Evolutionary conservation across 1,284 basidiomycete species (phyloP), one percentile per base, ranked within the genome.

Genomic region (Schizophyllum commune): DNA sequence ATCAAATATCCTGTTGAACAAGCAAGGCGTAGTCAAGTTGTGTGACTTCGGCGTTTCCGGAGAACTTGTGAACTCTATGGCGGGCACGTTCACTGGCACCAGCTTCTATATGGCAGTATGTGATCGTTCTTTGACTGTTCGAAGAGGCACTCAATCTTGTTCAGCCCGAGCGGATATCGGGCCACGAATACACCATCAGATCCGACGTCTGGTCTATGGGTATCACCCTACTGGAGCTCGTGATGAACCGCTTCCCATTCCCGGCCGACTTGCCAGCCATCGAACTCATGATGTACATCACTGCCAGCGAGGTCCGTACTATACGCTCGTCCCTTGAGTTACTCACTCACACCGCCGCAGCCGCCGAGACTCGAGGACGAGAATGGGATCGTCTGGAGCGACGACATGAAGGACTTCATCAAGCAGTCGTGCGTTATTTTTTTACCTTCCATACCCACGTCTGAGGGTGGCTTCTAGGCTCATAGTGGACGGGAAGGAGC

Each of bases 191-290:
- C 74, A 91, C 91, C 32, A 97, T 98, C 71, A 88, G 91, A 59
- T 93, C 95, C 21, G 96, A 99, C 72, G 95, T 99, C n/a, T 99
- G 96, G 96, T 98, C 96, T 1, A 89, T 94, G 32, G 96, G 96
- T 21, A 84, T 99, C 52, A 91, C 96, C 0, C 81, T 99, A 27
- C 82, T 98, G 64, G 96, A 99, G 75, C 84, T 99, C 21, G 92
- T 96, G 0, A 88, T 94, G 72, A 96, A 98, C 70, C 88, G 91
- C 17, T 98, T 96, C 80, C 97, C 97, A 1, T 98, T 98, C 78
- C 93, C 96, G 1, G 88, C 85, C 56, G 95, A 98, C 68, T 81
- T 94, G 53, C 90, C 92, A 4, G 89, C 94, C 15, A 96, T 99
- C 72, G 96, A 99, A 71, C 79, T 99, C 58, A 85, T 99, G 75